phyloP scores from a whole-genome alignment of 352 stramenopile species.

The Globisporangium viniferum region DNA sequence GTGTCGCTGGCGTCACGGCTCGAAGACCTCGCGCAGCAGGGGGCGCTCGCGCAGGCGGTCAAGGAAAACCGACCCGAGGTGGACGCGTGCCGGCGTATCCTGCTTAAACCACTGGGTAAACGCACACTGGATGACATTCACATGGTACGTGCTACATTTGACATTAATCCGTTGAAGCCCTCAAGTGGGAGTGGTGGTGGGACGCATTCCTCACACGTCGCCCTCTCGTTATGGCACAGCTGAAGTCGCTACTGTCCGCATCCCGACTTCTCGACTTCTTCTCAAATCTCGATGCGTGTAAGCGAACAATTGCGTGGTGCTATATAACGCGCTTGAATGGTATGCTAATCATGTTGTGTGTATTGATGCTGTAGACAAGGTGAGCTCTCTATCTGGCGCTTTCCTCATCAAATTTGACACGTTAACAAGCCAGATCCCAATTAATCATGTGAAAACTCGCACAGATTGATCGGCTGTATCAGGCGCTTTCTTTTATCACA shows the following conservation, averaged over 20 bases:
- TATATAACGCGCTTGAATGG: conserved; percentile 1
- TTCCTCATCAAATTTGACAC: background rate
- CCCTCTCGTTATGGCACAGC: conserved; percentile 23
- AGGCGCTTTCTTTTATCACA: conserved; percentile 53
- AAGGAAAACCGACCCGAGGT: conserved; percentile 49
- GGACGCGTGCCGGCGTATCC: conserved; percentile 43
- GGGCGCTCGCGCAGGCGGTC: conserved; percentile 39
- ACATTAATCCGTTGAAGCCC: background rate
- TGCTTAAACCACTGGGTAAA: conserved; percentile 47
- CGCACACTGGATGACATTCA: conserved; percentile 75
- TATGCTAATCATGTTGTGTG: background rate
- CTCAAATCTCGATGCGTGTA: conserved; percentile 74
- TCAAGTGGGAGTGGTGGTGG: background rate
- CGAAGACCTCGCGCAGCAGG: conserved; percentile 36
- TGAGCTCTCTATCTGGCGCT: conserved; percentile 7
- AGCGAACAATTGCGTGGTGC: conserved; percentile 11
- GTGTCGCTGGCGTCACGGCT: conserved; percentile 49
- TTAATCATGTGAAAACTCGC: background rate
- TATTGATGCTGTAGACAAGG: conserved; percentile 26
- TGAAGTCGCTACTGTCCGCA: conserved; percentile 68
- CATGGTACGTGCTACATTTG: conserved; percentile 28
- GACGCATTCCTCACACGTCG: background rate
- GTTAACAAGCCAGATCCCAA: background rate
- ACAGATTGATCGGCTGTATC: conserved; percentile 72
- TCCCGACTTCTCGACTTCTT: conserved; percentile 83